Evolutionary conservation across 495 filamentous ascomycete genomes (phyloP).

Genomic region (Podospora conica): DNA sequence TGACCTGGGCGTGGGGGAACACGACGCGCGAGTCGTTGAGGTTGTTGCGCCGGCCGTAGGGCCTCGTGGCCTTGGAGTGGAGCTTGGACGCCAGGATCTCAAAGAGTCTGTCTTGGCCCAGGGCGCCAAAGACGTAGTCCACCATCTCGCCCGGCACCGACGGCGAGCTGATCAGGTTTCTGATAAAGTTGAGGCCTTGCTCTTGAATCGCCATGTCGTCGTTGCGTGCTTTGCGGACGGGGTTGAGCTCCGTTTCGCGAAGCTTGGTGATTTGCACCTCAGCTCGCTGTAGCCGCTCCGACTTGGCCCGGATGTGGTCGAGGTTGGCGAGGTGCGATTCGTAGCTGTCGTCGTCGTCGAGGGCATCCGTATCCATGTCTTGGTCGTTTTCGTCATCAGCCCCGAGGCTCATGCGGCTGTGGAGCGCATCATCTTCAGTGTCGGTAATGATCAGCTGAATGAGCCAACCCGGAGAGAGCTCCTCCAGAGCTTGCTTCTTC

Average conservation of each 20-base stretch:
- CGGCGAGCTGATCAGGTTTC: constrained; percentile 68
- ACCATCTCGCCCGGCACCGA: constrained; percentile 59
- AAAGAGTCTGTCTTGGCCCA: constrained; percentile 73
- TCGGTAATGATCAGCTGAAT: constrained; percentile 63
- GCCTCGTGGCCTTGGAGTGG: constrained; percentile 47
- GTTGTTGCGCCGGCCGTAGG: constrained; percentile 26
- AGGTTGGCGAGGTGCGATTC: constrained; percentile 6
- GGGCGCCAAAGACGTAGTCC: constrained; percentile 66
- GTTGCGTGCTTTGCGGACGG: constrained; percentile 53
- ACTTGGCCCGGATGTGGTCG: not conserved
- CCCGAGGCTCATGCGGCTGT: constrained; percentile 29
- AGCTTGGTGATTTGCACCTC: constrained; percentile 45
- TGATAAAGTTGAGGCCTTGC: constrained; percentile 78
- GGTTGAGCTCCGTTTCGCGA: constrained; percentile 50
- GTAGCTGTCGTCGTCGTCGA: constrained; percentile 26
- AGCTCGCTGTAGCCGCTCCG: constrained; percentile 37
- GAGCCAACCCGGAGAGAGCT: constrained; percentile 72
- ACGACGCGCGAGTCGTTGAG: constrained; percentile 35
- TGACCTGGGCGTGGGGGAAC: constrained; percentile 62
- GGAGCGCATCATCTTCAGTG: constrained; percentile 44
- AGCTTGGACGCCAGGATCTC: constrained; percentile 70
- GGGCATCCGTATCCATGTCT: constrained; percentile 51
- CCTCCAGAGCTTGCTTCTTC: constrained; percentile 69
- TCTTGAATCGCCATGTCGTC: constrained; percentile 85
- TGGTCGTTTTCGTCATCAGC: constrained; percentile 52